These are phyloP conservation scores for Colletotrichum theobromicola DNA, from an alignment of 2,329 filamentous ascomycete genomes.

Conservation along the genomic window DNA sequence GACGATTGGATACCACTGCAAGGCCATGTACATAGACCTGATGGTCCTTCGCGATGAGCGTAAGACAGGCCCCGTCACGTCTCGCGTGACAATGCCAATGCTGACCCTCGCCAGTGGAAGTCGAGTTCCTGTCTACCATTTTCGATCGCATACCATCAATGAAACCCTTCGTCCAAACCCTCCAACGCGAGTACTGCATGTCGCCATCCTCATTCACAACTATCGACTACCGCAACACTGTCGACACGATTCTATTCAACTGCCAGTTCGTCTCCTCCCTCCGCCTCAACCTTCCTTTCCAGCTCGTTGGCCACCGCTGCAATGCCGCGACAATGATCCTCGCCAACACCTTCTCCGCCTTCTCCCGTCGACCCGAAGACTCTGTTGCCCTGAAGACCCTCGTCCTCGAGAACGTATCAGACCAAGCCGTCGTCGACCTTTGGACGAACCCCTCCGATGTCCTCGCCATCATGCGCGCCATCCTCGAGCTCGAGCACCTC, in stretches of 20 bases:
- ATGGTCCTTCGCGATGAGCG: slow-evolving; percentile 58
- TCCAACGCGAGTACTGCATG: slow-evolving; percentile 54
- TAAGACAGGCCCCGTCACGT: slow-evolving; percentile 25
- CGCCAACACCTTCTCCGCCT: slow-evolving; percentile 55
- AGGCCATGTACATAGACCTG: slow-evolving; percentile 55
- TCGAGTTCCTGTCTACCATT: slow-evolving; percentile 50
- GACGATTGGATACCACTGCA: slow-evolving; percentile 52
- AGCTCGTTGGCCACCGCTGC: slow-evolving; percentile 50
- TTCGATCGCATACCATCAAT: slow-evolving; percentile 52
- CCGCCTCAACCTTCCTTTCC: slow-evolving; percentile 57
- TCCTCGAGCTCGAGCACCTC: slow-evolving; percentile 48
- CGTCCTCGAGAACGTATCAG: slow-evolving; percentile 56
- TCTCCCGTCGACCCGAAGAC: slow-evolving; percentile 50
- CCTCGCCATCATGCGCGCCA: slow-evolving; percentile 49
- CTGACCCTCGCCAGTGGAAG: slow-evolving; percentile 44
- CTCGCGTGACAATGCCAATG: not conserved
- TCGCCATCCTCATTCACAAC: slow-evolving; percentile 54
- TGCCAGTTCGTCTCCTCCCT: slow-evolving; percentile 50
- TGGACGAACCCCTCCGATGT: slow-evolving; percentile 58
- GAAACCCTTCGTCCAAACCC: slow-evolving; percentile 46
- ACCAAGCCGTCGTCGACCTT: slow-evolving; percentile 51
- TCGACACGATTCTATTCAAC: slow-evolving; percentile 48
- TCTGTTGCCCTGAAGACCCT: slow-evolving; percentile 47
- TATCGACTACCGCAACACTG: slow-evolving; percentile 45
- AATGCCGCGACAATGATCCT: slow-evolving; percentile 56